Conservation (phyloP, 192 early-diverging fungal species). For the Gigaspora rosea region DNA sequence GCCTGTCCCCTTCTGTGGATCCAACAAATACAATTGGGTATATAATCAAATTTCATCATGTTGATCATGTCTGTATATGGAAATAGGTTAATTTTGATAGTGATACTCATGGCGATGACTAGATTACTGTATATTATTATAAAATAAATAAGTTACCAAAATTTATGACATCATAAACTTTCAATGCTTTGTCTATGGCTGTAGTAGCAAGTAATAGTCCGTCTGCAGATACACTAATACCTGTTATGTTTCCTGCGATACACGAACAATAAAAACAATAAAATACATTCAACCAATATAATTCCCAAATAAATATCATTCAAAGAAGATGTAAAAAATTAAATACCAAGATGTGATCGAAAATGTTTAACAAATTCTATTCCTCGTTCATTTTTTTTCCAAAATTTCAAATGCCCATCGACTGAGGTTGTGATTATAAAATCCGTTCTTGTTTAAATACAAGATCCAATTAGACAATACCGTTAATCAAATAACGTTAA, state of each 20-base stretch:
- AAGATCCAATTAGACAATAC: neutral
- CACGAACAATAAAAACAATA: neutral
- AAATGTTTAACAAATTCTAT: constrained; percentile 99
- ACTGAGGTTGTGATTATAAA: constrained; percentile 93
- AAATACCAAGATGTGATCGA: constrained; percentile 77
- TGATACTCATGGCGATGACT: neutral
- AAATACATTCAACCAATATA: neutral
- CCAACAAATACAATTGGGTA: constrained; percentile 84
- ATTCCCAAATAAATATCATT: neutral
- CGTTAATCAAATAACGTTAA: neutral
- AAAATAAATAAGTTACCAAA: constrained; percentile 79
- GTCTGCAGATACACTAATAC: constrained; percentile 69
- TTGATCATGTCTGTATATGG: constrained; percentile 89
- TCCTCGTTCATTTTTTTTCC: constrained; percentile 92
- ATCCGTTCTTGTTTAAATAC: constrained; percentile 61
- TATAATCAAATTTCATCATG: constrained; percentile 78
- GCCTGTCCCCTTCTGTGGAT: constrained; percentile 83
- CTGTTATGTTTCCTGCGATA: constrained; percentile 47
- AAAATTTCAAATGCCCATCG: constrained; percentile 98
- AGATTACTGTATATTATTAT: too few relatives aligned
- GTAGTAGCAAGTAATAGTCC: constrained; percentile 81
- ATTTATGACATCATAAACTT: constrained; percentile 94
- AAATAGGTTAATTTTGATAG: neutral
- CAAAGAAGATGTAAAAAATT: neutral
- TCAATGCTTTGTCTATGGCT: constrained; percentile 81